phyloP scores from a whole-genome alignment of 805 yeast species.

The Diddensiella santjacobensis region DNA sequence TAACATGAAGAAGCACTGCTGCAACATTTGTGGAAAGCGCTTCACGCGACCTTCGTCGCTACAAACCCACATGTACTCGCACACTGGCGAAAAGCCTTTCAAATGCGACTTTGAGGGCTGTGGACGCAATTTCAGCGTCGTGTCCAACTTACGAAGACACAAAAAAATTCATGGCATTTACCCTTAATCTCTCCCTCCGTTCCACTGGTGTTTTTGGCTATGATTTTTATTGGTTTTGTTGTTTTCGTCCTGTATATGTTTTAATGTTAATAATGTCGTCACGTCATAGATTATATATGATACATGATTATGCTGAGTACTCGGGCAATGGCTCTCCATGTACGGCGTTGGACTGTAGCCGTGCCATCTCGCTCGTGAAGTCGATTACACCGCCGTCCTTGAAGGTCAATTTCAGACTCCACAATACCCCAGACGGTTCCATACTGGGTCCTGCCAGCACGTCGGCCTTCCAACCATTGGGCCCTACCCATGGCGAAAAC shows the following conservation, averaged over 20 bases:
- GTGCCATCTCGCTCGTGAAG: conserved; percentile 20
- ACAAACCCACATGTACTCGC: conserved; percentile 77
- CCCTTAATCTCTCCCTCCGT: not conserved
- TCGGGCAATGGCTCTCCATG: conserved; percentile 21
- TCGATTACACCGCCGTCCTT: conserved; percentile 33
- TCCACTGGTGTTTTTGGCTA: not conserved
- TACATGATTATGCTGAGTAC: conserved; percentile 6
- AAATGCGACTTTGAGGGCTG: conserved; percentile 65
- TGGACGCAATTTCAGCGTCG: conserved; percentile 67
- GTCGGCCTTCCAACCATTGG: conserved; percentile 31
- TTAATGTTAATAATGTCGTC: not conserved
- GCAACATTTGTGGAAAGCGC: conserved; percentile 61
- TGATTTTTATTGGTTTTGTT: not conserved
- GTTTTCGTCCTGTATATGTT: not conserved
- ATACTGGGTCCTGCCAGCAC: conserved; percentile 26
- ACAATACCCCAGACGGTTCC: conserved; percentile 24
- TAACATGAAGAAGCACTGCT: conserved; percentile 31
- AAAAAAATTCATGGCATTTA: conserved; percentile 50
- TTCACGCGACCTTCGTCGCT: conserved; percentile 83
- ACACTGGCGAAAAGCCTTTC: conserved; percentile 76
- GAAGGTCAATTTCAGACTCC: conserved; percentile 28
- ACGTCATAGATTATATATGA: not conserved
- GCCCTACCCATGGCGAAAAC: conserved; percentile 38
- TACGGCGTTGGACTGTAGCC: not conserved
- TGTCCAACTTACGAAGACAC: conserved; percentile 84